phyloP scores from a whole-genome alignment of 768 basidiomycete genomes.

The Rhizopogon vinicolor region DNA sequence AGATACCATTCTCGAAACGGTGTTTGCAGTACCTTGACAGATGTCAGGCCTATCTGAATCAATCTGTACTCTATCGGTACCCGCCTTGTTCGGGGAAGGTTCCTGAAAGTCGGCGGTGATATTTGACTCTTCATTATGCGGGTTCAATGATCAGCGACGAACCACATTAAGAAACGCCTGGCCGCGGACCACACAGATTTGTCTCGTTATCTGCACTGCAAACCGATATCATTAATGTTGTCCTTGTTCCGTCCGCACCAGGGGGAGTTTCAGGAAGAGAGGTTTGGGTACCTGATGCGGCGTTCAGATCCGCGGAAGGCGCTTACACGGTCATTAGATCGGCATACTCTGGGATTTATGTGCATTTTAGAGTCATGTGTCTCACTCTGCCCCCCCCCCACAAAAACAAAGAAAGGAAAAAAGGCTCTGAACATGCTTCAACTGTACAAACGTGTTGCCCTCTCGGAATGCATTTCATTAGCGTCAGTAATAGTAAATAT shows the following conservation, averaged over 20 bases:
- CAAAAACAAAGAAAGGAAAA: background rate
- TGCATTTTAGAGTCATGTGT: background rate
- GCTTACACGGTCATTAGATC: background rate
- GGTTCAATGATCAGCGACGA: background rate
- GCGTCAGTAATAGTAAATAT: background rate
- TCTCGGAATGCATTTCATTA: background rate
- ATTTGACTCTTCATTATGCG: background rate
- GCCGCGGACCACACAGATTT: background rate
- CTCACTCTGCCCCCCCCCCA: background rate
- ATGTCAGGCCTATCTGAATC: background rate
- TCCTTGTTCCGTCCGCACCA: background rate
- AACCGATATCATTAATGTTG: background rate
- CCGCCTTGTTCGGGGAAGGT: constrained; percentile 1
- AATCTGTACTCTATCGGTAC: constrained; percentile 1
- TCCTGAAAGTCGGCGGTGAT: constrained; percentile 1
- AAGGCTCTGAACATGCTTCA: background rate
- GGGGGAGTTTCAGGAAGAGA: background rate
- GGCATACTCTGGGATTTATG: background rate
- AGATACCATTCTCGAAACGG: background rate
- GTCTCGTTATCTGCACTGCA: background rate
- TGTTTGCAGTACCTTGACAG: background rate
- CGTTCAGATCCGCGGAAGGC: background rate
- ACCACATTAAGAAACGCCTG: background rate
- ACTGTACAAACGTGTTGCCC: background rate
- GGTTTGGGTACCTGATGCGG: background rate